Base-by-base conservation (phyloP, 306 rosid species). In the Rosa multiflora region DNA sequence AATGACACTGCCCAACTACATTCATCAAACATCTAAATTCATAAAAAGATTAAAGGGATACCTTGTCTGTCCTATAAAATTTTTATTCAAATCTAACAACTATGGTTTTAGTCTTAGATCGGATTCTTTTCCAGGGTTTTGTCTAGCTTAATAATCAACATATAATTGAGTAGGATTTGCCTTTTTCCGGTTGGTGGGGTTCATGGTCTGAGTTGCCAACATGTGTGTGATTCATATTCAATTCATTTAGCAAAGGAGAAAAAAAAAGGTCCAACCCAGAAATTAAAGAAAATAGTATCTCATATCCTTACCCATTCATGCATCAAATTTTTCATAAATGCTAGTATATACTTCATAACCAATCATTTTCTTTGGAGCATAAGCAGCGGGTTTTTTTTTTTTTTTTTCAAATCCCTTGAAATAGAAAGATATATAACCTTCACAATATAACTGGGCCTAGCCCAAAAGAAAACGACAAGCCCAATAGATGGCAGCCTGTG, bases 141-240 rank as follows among this genome's bases (percentile, higher is more conserved):
- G 85, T 81, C 82, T 21, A 72, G 70, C 56, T 70, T 26, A n/a
- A 63, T 44, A 77, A 80, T 67, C 76, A n/a, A 63, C 29, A 67
- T 67, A 80, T 76, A 52, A 59, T 68, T 32, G 47, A 56, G 20
- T 51, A 26, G 51, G 43, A 71, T 67, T 80, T 80, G 67, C 70
- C 53, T 76, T 66, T 79, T 80, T 82, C 78, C 77, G 80, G 83
- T 49, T 77, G 87, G 80, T 81, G 74, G 75, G 80, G 77, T 78
- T 84, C 77, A 12, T 32, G 43, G 12, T 76, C 76, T 53, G 74
- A 40, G 48, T 64, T 84, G 84, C 84, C 84, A 80, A 76, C 58
- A 58, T 80, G 71, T 72, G 15, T 62, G 10, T 61, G 79, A 51
- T 56, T 72, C 51, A 12, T 70, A 23, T 43, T 63, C 78, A 72